Conservation (phyloP, 177 flowering plant species). For the Vitis hybrid region DNA sequence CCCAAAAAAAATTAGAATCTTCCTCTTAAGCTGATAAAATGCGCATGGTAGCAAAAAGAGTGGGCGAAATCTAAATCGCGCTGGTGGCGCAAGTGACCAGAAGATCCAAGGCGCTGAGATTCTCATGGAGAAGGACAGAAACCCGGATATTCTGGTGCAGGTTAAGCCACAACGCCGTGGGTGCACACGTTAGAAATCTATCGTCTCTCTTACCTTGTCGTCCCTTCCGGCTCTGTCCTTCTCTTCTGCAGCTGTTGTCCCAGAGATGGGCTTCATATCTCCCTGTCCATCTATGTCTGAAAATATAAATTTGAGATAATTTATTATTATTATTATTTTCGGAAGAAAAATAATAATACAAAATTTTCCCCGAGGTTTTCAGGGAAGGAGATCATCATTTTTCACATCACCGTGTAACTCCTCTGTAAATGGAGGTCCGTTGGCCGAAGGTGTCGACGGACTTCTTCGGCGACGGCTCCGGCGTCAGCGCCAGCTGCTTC, state of each 20-base stretch:
- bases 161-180: background rate
- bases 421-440: conserved; percentile 79
- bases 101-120: conserved; percentile 16
- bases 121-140: too few species aligned
- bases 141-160: background rate
- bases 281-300: conserved; percentile 86
- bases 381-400: background rate
- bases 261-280: conserved; percentile 88
- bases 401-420: conserved; percentile 61
- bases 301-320: background rate
- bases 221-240: conserved; percentile 87
- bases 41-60: conserved; percentile 6
- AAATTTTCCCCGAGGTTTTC: background rate
- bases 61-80: conserved; percentile 11
- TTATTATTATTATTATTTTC: background rate
- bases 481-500: conserved; percentile 15
- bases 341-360: background rate
- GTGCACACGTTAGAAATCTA: conserved; percentile 18
- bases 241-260: conserved; percentile 90
- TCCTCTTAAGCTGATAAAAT: background rate
- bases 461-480: conserved; percentile 41
- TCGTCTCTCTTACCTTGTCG: conserved; percentile 57
- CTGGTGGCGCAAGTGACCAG: background rate
- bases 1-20: conserved; percentile 12
- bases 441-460: conserved; percentile 71